Conservation (phyloP, 306 rosid species). For the Cicer yamashitae region DNA sequence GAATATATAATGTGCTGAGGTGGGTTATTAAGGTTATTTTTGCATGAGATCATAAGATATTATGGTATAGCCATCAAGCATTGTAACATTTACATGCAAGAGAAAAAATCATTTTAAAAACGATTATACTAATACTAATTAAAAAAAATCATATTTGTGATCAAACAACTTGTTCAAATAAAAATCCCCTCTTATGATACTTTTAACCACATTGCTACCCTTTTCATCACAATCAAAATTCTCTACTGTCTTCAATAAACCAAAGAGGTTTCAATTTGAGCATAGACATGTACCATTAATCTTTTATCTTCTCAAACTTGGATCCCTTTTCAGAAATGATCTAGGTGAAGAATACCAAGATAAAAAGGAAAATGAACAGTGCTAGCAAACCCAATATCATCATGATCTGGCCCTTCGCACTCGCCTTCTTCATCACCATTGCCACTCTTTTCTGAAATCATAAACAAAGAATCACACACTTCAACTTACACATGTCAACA, state of each 20-base stretch:
- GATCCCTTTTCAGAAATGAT: constrained; percentile 37
- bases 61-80: constrained; percentile 8
- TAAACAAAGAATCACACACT: constrained; percentile 18
- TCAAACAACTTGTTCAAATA: constrained; percentile 43
- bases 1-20: too few relatives aligned
- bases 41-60: constrained; percentile 12
- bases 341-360: constrained; percentile 88
- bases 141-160: constrained; percentile 21
- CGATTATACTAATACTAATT: constrained; percentile 14
- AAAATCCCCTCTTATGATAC: constrained; percentile 42
- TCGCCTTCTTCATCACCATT: constrained; percentile 94
- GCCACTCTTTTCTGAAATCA: constrained; percentile 89
- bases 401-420: constrained; percentile 88
- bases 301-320: constrained; percentile 39
- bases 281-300: constrained; percentile 33
- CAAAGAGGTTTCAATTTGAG: constrained; percentile 32
- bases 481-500: constrained; percentile 34
- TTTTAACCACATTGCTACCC: constrained; percentile 24
- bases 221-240: constrained; percentile 40
- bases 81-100: constrained; percentile 1
- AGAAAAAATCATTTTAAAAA: neutral
- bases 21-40: neutral
- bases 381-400: constrained; percentile 85
- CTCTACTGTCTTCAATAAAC: constrained; percentile 34
- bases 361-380: constrained; percentile 84